Conservation (phyloP, 306 rosid species). For the Inga oerstediana region DNA sequence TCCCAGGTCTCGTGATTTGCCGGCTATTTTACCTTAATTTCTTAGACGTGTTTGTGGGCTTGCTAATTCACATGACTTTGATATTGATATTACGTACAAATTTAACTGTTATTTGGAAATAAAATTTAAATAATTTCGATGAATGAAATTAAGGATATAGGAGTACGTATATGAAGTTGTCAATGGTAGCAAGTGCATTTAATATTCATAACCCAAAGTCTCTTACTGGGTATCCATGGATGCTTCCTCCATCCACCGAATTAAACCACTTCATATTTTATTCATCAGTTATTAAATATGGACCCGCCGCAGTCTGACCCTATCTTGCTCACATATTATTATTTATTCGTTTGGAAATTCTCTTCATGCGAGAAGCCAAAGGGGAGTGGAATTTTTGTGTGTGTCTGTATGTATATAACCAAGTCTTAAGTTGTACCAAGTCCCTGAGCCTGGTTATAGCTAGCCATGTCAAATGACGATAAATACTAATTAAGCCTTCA, state of each 20-base stretch:
- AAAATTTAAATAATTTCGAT: background rate
- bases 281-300: background rate
- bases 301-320: background rate
- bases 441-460: slow-evolving; percentile 23
- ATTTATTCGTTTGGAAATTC: background rate
- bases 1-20: background rate
- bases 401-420: background rate
- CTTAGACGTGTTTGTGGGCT: slow-evolving; percentile 11
- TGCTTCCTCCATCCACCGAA: slow-evolving; percentile 16
- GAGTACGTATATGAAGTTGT: slow-evolving; percentile 37
- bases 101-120: background rate
- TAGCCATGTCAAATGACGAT: background rate
- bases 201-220: too few relatives aligned
- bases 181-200: background rate
- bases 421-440: slow-evolving; percentile 35
- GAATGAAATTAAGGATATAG: background rate
- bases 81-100: background rate
- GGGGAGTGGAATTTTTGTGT: background rate
- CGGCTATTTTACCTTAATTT: background rate
- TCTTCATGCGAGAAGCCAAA: background rate
- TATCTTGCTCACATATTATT: background rate
- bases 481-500: background rate
- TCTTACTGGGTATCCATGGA: too few relatives aligned
- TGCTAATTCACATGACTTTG: background rate
- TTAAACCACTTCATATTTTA: background rate